Evolutionary conservation across 2,329 filamentous ascomycete genomes (phyloP).

Genomic region (Byssochlamys sp.): DNA sequence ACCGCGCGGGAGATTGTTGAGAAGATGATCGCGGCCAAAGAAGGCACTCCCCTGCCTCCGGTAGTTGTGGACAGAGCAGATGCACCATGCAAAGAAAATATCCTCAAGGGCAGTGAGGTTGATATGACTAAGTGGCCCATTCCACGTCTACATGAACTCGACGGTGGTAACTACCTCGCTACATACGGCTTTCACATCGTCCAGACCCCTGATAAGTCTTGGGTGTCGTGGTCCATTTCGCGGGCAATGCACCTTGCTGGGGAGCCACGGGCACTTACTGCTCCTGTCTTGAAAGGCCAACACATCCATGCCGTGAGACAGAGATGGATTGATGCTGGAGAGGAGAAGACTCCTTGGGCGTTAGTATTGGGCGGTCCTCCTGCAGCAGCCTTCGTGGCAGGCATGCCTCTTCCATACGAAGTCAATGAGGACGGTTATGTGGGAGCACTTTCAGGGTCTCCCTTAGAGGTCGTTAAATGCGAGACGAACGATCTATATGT

Average conservation of each 20-base stretch:
- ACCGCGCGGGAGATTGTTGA: constrained; percentile 9
- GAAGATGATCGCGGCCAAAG: constrained; percentile 8
- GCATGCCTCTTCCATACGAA: constrained; percentile 9
- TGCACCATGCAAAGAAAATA: constrained; percentile 11
- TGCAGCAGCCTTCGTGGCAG: constrained; percentile 10
- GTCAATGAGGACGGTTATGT: constrained; percentile 8
- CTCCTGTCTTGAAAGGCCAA: constrained; percentile 12
- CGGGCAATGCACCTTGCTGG: constrained; percentile 10
- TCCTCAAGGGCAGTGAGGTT: constrained; percentile 8
- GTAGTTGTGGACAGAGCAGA: constrained; percentile 4
- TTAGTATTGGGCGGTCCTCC: constrained; percentile 12
- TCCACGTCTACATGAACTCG: constrained; percentile 7
- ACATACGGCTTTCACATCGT: constrained; percentile 14
- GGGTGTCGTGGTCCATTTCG: constrained; percentile 14
- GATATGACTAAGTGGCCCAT: constrained; percentile 2
- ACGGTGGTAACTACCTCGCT: constrained; percentile 11
- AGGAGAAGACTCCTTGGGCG: constrained; percentile 13
- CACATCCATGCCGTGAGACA: constrained; percentile 12
- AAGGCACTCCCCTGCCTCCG: constrained; percentile 6
- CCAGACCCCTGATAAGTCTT: constrained; percentile 11
- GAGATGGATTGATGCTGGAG: constrained; percentile 13
- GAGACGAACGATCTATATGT: constrained; percentile 13
- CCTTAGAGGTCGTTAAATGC: constrained; percentile 13
- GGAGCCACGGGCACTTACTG: constrained; percentile 7
- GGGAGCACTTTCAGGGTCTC: constrained; percentile 8